A percentile compares a stretch with the other conserved stretches of the same genome.
These are phyloP conservation scores for Penicillium steckii DNA, from an alignment of 495 filamentous ascomycete genomes.

Conservation along the genomic window DNA sequence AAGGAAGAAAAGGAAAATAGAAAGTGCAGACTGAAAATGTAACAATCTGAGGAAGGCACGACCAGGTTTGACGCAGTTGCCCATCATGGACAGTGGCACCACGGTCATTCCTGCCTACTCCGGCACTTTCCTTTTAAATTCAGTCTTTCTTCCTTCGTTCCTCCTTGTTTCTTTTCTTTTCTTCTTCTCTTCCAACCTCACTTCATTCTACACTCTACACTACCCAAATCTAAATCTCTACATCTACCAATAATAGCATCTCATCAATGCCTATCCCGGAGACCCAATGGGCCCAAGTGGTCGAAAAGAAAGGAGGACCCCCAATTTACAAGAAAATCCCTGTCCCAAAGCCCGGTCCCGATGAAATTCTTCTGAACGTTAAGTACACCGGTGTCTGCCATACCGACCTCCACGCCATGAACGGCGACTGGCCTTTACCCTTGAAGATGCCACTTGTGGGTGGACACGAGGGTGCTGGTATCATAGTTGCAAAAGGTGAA, in stretches of 20 bases:
- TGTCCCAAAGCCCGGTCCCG: conserved; percentile 72
- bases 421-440: conserved; percentile 79
- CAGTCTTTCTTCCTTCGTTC: too few species aligned
- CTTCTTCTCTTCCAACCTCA: background rate
- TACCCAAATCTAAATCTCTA: background rate
- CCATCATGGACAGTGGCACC: conserved; percentile 1
- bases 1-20: background rate
- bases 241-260: background rate
- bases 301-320: conserved; percentile 74
- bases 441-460: conserved; percentile 82
- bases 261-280: conserved; percentile 50
- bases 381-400: conserved; percentile 91
- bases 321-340: conserved; percentile 75
- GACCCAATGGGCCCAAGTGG: conserved; percentile 82
- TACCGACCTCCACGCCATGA: conserved; percentile 79
- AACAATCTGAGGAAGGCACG: background rate
- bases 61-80: background rate
- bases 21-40: background rate
- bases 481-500: conserved; percentile 72
- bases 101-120: background rate
- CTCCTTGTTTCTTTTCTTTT: background rate
- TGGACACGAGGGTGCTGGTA: conserved; percentile 83
- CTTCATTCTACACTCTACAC: background rate
- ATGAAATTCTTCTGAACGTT: conserved; percentile 85
- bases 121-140: background rate